These are phyloP conservation scores for Monascus ruber DNA, from an alignment of 2,329 filamentous ascomycete genomes.

Conservation along the genomic window DNA sequence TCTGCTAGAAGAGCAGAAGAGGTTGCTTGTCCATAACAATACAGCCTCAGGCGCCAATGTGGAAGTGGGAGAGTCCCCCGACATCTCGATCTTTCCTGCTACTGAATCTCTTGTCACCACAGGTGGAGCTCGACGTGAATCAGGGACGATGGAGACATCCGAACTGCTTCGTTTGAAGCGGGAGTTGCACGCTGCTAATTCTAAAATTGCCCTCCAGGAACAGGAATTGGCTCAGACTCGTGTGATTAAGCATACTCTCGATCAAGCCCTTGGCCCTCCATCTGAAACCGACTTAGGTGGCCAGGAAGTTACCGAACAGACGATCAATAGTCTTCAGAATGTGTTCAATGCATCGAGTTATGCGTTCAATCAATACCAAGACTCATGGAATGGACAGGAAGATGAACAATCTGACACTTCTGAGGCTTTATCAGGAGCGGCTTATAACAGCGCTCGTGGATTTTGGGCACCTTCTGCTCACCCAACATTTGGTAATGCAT, in stretches of 20 bases:
- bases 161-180: slow-evolving; percentile 46
- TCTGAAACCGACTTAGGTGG: slow-evolving; percentile 41
- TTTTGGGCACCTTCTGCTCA: slow-evolving; percentile 20
- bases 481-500: slow-evolving; percentile 15
- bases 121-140: slow-evolving; percentile 7
- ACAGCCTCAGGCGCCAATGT: slow-evolving; percentile 5
- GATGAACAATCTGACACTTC: slow-evolving; percentile 36
- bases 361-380: slow-evolving; percentile 28
- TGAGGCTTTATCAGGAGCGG: slow-evolving; percentile 29
- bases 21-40: slow-evolving; percentile 29
- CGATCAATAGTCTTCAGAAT: slow-evolving; percentile 39
- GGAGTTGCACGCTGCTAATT: slow-evolving; percentile 46
- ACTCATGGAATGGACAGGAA: slow-evolving; percentile 33
- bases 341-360: slow-evolving; percentile 42
- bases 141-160: slow-evolving; percentile 23
- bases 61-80: slow-evolving; percentile 12
- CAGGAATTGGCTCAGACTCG: slow-evolving; percentile 50
- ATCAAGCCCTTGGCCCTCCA: slow-evolving; percentile 45
- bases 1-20: slow-evolving; percentile 48
- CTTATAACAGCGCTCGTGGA: slow-evolving; percentile 29
- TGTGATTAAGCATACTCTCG: slow-evolving; percentile 50
- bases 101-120: slow-evolving; percentile 4
- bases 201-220: slow-evolving; percentile 49
- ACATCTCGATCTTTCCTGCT: slow-evolving; percentile 8
- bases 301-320: slow-evolving; percentile 40